Conservation (phyloP, 1,139 yeast species). For the Taphrina confusa region DNA sequence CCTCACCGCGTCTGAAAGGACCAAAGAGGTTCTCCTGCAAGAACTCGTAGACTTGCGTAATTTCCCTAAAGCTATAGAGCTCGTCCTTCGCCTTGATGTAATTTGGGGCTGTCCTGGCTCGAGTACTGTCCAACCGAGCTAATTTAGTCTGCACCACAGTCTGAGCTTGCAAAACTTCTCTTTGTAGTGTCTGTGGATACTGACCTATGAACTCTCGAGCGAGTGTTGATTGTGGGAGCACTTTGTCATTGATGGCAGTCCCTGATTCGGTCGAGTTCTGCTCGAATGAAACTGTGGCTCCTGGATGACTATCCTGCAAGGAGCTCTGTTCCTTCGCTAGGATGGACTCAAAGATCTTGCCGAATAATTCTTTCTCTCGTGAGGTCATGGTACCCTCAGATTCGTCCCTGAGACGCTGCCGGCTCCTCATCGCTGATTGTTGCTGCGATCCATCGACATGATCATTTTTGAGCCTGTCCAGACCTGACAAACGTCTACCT, state of each 20-base stretch:
- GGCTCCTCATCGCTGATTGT: background rate
- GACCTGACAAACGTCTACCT: too few relatives aligned
- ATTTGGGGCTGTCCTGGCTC: slow-evolving; percentile 35
- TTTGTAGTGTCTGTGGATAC: slow-evolving; percentile 38
- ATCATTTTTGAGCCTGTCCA: too few relatives aligned
- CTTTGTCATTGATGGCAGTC: background rate
- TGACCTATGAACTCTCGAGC: slow-evolving; percentile 12
- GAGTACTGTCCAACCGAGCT: slow-evolving; percentile 18
- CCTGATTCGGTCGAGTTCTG: background rate
- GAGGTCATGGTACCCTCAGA: slow-evolving; percentile 17
- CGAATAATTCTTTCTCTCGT: slow-evolving; percentile 27
- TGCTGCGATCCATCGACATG: too few relatives aligned
- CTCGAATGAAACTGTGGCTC: slow-evolving; percentile 5
- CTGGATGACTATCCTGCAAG: background rate
- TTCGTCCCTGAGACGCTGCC: background rate
- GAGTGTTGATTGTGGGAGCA: background rate
- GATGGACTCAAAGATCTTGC: slow-evolving; percentile 29
- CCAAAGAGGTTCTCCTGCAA: slow-evolving; percentile 39
- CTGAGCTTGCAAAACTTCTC: slow-evolving; percentile 12
- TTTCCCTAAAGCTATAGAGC: slow-evolving; percentile 37
- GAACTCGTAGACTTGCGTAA: slow-evolving; percentile 31
- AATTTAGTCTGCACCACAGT: slow-evolving; percentile 12
- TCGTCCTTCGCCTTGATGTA: slow-evolving; percentile 16
- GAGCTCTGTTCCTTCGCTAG: slow-evolving; percentile 1
- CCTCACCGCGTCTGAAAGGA: slow-evolving; percentile 35